Conservation (phyloP, 352 stramenopile genomes). For the Pythium scleroteichum region DNA sequence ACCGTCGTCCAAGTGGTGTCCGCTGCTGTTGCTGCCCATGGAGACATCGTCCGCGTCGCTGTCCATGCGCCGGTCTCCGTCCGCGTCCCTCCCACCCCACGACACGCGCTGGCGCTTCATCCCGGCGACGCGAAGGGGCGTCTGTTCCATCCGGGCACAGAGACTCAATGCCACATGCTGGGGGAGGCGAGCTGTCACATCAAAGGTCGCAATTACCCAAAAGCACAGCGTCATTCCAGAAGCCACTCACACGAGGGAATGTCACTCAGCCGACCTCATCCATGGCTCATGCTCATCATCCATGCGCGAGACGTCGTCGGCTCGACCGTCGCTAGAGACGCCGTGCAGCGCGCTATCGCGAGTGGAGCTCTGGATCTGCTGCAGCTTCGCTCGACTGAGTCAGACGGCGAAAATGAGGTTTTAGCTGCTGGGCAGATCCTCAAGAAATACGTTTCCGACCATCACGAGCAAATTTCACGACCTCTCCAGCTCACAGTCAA, state of each 20-base stretch:
- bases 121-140: constrained; percentile 6
- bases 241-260: constrained; percentile 9
- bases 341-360: neutral
- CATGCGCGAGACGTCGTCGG: constrained; percentile 27
- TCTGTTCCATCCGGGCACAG: neutral
- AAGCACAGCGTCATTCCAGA: constrained; percentile 15
- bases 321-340: constrained; percentile 1
- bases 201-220: constrained; percentile 29
- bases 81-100: constrained; percentile 12
- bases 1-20: neutral
- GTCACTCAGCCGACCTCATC: neutral
- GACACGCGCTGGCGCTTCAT: constrained; percentile 26
- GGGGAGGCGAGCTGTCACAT: constrained; percentile 8
- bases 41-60: constrained; percentile 10
- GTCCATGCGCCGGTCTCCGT: constrained; percentile 20
- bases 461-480: neutral
- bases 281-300: constrained; percentile 33
- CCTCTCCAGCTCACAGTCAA: constrained; percentile 17
- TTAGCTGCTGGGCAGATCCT: constrained; percentile 12
- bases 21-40: neutral
- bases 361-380: constrained; percentile 30
- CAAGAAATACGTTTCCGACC: neutral
- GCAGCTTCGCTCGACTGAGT: constrained; percentile 30
- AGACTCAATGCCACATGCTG: neutral
- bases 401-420: constrained; percentile 13